These are phyloP conservation scores for Fusarium xylarioides DNA, from an alignment of 2,329 filamentous ascomycete genomes.

Conservation along the genomic window DNA sequence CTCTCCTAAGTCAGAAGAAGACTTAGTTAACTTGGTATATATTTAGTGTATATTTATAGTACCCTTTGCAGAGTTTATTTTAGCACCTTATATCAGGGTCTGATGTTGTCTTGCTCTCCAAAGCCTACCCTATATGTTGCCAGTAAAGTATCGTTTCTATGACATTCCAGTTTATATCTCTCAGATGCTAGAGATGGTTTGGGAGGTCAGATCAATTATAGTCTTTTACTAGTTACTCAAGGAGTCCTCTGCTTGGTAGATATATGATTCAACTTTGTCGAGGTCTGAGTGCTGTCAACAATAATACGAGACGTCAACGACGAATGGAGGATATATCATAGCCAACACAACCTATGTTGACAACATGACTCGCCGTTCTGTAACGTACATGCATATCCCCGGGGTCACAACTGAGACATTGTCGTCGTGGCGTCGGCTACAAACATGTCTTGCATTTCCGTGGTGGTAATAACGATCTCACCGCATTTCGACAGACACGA, in stretches of 20 bases:
- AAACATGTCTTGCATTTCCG: constrained; percentile 12
- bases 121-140: not conserved
- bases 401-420: not conserved
- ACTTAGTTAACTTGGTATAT: not conserved
- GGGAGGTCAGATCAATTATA: not conserved
- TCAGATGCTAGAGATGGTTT: accelerated
- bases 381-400: not conserved
- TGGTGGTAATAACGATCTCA: constrained; percentile 1
- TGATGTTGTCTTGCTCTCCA: not conserved
- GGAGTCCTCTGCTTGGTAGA: accelerated
- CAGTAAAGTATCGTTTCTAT: not conserved
- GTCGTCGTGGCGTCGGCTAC: constrained; percentile 7
- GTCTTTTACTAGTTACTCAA: not conserved
- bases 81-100: not conserved
- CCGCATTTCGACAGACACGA: not conserved
- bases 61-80: not conserved
- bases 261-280: no score
- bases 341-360: not conserved
- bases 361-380: not conserved
- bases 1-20: not conserved
- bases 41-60: no score
- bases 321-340: not conserved
- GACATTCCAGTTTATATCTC: not conserved
- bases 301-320: not conserved
- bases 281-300: no score